Percentiles rank a stretch among this genome's conserved stretches.
Conservation (phyloP, 306 rosid species). For the Dryas drummondii region DNA sequence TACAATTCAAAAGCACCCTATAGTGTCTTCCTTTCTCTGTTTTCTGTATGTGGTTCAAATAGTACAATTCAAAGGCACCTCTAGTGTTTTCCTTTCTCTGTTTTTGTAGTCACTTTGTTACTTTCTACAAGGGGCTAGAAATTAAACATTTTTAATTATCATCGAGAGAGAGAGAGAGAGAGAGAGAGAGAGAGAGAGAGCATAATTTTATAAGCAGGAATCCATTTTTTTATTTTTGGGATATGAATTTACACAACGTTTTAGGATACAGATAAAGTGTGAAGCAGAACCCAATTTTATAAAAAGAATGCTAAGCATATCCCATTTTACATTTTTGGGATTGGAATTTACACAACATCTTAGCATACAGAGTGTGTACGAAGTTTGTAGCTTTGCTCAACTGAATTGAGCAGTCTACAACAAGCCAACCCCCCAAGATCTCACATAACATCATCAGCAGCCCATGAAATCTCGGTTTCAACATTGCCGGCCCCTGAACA, state of each 20-base stretch:
- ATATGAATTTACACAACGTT: constrained; percentile 4
- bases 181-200: constrained; percentile 3
- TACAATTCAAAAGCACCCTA: too few species aligned
- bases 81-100: neutral
- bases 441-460: constrained; percentile 13
- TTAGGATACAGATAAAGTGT: neutral
- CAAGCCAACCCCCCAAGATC: constrained; percentile 17
- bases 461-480: constrained; percentile 25
- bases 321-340: neutral
- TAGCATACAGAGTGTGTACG: neutral
- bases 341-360: constrained; percentile 2
- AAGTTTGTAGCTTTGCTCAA: constrained; percentile 3
- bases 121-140: too few species aligned
- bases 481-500: constrained; percentile 19
- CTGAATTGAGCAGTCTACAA: constrained; percentile 1
- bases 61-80: too few species aligned
- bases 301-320: constrained; percentile 2
- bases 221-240: constrained; percentile 9
- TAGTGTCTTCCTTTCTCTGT: too few species aligned
- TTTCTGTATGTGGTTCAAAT: too few species aligned
- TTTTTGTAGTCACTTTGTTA: too few species aligned
- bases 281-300: neutral
- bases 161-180: neutral
- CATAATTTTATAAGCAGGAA: neutral
- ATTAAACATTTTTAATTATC: too few species aligned